Percentiles rank a stretch among this genome's conserved stretches.
Conservation (phyloP, 164 flowering plant species). For the Nymphaea thermarum region DNA sequence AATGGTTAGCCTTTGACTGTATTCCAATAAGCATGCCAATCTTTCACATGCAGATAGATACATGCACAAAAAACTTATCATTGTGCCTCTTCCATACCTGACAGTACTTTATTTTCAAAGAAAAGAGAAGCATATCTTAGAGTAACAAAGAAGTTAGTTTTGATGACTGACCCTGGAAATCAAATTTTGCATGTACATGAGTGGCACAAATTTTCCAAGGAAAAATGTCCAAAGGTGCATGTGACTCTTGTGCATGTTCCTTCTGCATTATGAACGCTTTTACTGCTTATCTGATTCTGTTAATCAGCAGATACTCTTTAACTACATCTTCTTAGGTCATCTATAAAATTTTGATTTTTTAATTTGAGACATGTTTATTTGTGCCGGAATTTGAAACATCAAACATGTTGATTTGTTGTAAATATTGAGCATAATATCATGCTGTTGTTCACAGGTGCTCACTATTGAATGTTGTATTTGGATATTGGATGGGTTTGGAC, state of each 20-base stretch:
- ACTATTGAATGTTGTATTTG: background rate
- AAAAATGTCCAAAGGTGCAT: too few relatives aligned
- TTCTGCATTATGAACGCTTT: background rate
- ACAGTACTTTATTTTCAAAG: too few relatives aligned
- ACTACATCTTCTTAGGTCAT: background rate
- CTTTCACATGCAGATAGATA: background rate
- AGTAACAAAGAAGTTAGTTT: too few relatives aligned
- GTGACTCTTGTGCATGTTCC: background rate
- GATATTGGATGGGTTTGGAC: too few relatives aligned
- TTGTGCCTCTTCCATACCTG: too few relatives aligned
- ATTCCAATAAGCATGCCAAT: background rate
- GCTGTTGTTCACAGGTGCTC: background rate
- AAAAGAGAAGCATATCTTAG: too few relatives aligned
- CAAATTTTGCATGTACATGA: too few relatives aligned
- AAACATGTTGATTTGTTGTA: background rate
- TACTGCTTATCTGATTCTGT: background rate
- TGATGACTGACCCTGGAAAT: too few relatives aligned
- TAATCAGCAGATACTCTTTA: background rate
- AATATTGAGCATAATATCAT: background rate
- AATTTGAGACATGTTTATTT: background rate
- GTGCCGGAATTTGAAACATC: too few relatives aligned
- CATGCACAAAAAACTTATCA: too few relatives aligned
- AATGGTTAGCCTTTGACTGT: slow-evolving; percentile 45
- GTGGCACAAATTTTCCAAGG: too few relatives aligned
- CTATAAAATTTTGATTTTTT: background rate